Evolutionary conservation across 179 eudicot species (phyloP).

Genomic region (Actinidia arguta): DNA sequence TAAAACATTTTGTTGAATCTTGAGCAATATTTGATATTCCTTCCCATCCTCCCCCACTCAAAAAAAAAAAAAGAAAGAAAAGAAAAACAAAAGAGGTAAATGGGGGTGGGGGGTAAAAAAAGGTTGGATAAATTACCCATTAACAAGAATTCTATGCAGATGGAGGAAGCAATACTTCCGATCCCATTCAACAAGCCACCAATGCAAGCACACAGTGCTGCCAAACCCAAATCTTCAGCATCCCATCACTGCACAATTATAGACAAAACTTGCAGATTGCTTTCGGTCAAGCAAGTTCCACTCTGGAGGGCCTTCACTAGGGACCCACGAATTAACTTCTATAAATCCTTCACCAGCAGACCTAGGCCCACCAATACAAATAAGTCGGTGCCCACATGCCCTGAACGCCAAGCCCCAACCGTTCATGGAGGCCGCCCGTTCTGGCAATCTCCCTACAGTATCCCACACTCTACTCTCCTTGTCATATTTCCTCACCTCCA

Average conservation of each 20-base stretch:
- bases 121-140: slow-evolving; percentile 49
- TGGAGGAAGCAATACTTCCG: slow-evolving; percentile 37
- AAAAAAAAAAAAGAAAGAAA: slow-evolving; percentile 31
- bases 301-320: slow-evolving; percentile 72
- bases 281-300: slow-evolving; percentile 81
- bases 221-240: slow-evolving; percentile 52
- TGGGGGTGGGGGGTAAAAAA: slow-evolving; percentile 11
- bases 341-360: slow-evolving; percentile 65
- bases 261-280: slow-evolving; percentile 81
- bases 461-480: slow-evolving; percentile 56
- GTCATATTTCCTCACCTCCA: slow-evolving; percentile 69
- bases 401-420: slow-evolving; percentile 96
- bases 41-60: slow-evolving; percentile 37
- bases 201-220: slow-evolving; percentile 11
- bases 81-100: too few relatives aligned
- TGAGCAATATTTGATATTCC: slow-evolving; percentile 47
- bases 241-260: slow-evolving; percentile 97
- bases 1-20: slow-evolving; percentile 53
- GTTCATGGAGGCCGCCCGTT: slow-evolving; percentile 79
- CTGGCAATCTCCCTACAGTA: slow-evolving; percentile 76
- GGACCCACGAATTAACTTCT: slow-evolving; percentile 86
- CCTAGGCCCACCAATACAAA: slow-evolving; percentile 83
- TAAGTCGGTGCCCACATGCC: slow-evolving; percentile 80
- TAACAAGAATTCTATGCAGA: slow-evolving; percentile 53
- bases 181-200: slow-evolving; percentile 25